Percentiles rank a stretch among this genome's conserved stretches.
These are phyloP conservation scores for Sporothrix pseudoabietina DNA, from an alignment of 2,329 filamentous ascomycete genomes.

Conservation along the genomic window DNA sequence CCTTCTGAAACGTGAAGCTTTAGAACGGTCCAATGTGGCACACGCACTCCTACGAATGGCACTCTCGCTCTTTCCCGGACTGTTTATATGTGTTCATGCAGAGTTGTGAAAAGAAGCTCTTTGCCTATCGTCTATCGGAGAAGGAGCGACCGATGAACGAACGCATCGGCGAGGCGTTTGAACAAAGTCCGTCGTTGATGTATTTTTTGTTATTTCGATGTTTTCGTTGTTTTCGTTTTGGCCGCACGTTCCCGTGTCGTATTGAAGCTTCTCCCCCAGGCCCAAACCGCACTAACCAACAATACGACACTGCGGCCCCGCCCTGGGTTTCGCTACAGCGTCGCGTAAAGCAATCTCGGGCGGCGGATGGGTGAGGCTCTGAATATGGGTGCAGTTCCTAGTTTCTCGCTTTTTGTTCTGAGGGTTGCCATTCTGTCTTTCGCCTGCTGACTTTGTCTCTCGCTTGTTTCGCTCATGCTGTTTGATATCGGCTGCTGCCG, in stretches of 20 bases:
- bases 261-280: slow-evolving; percentile 3
- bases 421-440: neutral
- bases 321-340: slow-evolving; percentile 18
- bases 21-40: neutral
- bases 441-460: slow-evolving; percentile 5
- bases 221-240: neutral
- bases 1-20: slow-evolving; percentile 30
- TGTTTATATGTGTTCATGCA: neutral
- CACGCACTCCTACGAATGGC: neutral
- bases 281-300: neutral
- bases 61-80: slow-evolving; percentile 15
- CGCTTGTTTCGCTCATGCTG: neutral
- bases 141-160: neutral
- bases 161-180: neutral
- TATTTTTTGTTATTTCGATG: neutral
- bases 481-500: slow-evolving; percentile 11
- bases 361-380: neutral
- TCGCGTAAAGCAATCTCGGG: slow-evolving; percentile 23
- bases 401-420: neutral
- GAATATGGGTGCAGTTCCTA: neutral
- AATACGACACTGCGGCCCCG: slow-evolving; percentile 20
- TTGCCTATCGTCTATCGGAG: neutral
- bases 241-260: slow-evolving; percentile 18
- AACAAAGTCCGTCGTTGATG: neutral
- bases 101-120: neutral